Evolutionary conservation across 495 filamentous ascomycete species (phyloP), one percentile per base, ranked within the genome.

Genomic region (Penicillium arizonense): DNA sequence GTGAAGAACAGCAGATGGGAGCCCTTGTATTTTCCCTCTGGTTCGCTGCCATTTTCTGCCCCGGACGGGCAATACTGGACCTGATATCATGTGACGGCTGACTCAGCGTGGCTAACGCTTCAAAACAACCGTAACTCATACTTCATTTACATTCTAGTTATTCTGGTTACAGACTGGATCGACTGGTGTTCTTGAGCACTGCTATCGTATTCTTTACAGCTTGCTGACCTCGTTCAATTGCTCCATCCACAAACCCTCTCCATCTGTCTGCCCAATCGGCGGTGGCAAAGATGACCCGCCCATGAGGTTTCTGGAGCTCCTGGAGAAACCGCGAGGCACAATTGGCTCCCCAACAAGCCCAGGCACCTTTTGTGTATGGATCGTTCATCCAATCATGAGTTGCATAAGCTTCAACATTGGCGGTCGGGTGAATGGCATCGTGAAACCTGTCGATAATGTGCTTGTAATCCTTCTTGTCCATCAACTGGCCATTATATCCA

Each of bases 51-150:
- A 55, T 62, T 69, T 62, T 57, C 50, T 63, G 61, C 53, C 57
- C 52, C 63, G 50, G 58, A 61, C 56, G 59, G 60, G 66, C 64
- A 59, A 37, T 56, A 52, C 50, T 49, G 46, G 61, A 59, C 57
- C 63, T 65, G 65, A 67, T 68, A 67, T 72, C 69, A 74, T 70
- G 69, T 72, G 71, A 68, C 21, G 47, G 69, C 47, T 74, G 63
- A 72, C 51, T 74, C 64, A 72, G 45, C 46, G 45, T 55, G 46
- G 52, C 45, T 49, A 4, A 9, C 28, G 18, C 18, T 18, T 18
- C 18, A 18, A 1, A 30, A 8, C 28, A 30, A 30, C 1, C 5
- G 9, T 7, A 30, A 10, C 0, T 30, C 2, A 7, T 7, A 30
- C 28, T 30, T 30, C 28, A 30, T 30, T 24, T 30, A 5, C 28